phyloP scores from a whole-genome alignment of 2,329 filamentous ascomycete genomes.

The Neonectria punicea region DNA sequence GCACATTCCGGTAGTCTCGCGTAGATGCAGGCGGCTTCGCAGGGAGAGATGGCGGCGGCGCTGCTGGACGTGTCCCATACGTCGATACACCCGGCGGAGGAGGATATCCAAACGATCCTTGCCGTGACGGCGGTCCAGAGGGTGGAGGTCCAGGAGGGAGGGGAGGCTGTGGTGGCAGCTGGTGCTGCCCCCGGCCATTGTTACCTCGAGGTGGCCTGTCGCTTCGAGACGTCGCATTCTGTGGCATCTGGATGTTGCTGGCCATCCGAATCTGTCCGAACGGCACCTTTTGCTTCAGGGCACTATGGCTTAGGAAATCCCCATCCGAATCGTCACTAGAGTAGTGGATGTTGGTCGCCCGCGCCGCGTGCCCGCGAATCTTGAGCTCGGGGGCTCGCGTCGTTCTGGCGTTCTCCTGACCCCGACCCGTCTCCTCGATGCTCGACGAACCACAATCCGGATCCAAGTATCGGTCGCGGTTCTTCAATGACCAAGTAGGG shows the following conservation, averaged over 20 bases:
- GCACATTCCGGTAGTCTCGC: constrained; percentile 44
- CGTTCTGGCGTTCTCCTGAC: constrained; percentile 37
- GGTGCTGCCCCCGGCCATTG: constrained; percentile 30
- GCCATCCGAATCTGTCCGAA: constrained; percentile 53
- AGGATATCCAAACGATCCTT: constrained; percentile 35
- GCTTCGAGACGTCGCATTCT: constrained; percentile 25
- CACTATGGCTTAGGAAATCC: constrained; percentile 53
- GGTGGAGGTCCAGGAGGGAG: constrained; percentile 54
- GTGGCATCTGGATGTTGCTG: constrained; percentile 54
- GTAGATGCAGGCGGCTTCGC: constrained; percentile 43
- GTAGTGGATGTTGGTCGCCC: constrained; percentile 54
- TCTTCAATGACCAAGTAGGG: constrained; percentile 64
- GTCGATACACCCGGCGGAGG: constrained; percentile 38
- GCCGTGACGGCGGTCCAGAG: constrained; percentile 38
- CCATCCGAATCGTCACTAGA: constrained; percentile 59
- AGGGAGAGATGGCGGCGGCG: constrained; percentile 43
- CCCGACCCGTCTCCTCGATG: constrained; percentile 48
- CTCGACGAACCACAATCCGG: constrained; percentile 51
- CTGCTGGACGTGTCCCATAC: constrained; percentile 27
- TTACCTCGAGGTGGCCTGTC: constrained; percentile 25
- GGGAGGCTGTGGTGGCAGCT: constrained; percentile 47
- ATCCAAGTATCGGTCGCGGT: constrained; percentile 62
- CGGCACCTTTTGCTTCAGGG: constrained; percentile 44
- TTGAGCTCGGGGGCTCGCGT: constrained; percentile 44
- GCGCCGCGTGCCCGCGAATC: constrained; percentile 48